Conservation (phyloP, 2,329 filamentous ascomycete species). For the Colletotrichum sp. region DNA sequence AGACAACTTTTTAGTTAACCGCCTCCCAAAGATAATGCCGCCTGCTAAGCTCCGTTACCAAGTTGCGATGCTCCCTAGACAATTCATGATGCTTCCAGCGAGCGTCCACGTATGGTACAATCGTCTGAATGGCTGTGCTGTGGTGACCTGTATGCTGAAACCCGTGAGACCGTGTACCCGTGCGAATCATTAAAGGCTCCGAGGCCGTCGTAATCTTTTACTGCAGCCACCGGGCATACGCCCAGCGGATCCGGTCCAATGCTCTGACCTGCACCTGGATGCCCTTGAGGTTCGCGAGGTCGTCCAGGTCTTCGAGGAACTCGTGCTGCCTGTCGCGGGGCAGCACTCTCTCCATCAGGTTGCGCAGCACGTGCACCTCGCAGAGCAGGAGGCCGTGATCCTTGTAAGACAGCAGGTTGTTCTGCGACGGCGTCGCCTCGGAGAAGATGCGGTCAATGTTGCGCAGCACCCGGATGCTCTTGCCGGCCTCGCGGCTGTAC, state of each 20-base stretch:
- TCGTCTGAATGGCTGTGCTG: constrained; percentile 10
- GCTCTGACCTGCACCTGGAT: constrained; percentile 80
- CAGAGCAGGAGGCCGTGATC: constrained; percentile 90
- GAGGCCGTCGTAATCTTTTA: constrained; percentile 20
- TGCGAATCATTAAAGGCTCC: constrained; percentile 15
- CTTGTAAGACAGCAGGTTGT: constrained; percentile 83
- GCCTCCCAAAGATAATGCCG: constrained; percentile 15
- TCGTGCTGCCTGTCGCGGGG: constrained; percentile 79
- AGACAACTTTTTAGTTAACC: constrained; percentile 14
- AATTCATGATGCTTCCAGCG: constrained; percentile 12
- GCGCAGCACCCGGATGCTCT: constrained; percentile 78
- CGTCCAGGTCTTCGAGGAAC: constrained; percentile 86
- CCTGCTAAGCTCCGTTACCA: constrained; percentile 19
- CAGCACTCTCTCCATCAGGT: constrained; percentile 69
- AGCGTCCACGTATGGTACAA: constrained; percentile 6
- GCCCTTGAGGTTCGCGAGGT: constrained; percentile 83
- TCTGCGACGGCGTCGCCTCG: constrained; percentile 70
- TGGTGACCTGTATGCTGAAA: constrained; percentile 18
- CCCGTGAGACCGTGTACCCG: constrained; percentile 12
- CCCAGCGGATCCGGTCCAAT: constrained; percentile 86
- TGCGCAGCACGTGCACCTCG: constrained; percentile 84
- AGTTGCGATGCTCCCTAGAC: constrained; percentile 18
- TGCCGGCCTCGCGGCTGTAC: constrained; percentile 68
- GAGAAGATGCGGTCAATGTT: constrained; percentile 86
- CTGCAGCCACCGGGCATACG: constrained; percentile 78